Evolutionary conservation across 352 stramenopile species (phyloP), one percentile per base, ranked within the genome.

Genomic region (Phytopythium helicoides): DNA sequence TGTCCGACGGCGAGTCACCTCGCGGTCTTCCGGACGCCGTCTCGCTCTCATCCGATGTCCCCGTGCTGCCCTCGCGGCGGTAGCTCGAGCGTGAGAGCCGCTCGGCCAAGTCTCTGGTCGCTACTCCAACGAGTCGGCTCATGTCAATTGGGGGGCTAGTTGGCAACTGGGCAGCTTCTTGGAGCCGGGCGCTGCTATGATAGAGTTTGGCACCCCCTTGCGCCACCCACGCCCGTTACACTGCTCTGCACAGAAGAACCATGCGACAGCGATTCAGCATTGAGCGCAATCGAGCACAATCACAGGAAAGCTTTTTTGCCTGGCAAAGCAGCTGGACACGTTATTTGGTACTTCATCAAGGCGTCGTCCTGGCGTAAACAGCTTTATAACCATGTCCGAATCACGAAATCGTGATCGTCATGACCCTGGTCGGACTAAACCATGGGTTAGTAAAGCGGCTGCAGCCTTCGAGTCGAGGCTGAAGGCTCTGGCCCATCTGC

Each of bases 101-200:
- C 41, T 67, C 64, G 19, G 66, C 35, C 28, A 77, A 60, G 61
- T 73, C 68, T 39, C 68, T 67, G 15, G 53, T 60, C 14, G 60
- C 33, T 12, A 60, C 54, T 21, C 67, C 61, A n/a, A 64, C 23
- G 34, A 62, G 37, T 52, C 54, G 50, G 50, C 50, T 69, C 66
- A 76, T 76, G 44, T 8, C 6, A n/a, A 38, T 12, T 12, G 14
- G 2, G 2, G 15, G 41, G 41, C 22, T 21, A 22, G 6, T n/a
- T 33, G 28, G 9, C 28, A 9, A 33, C 5, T 33, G 28, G n/a
- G n/a, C n/a, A n/a, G n/a, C n/a, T 33, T 5, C 28, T 33, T 33
- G 28, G 28, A 33, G 28, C 28, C 28, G 28, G 28, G 28, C 45
- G 49, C 56, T 63, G 36, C 58, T 52, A 6, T 50, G 47, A 4